A percentile compares a stretch with the other conserved stretches of the same genome.
Evolutionary conservation across 2,329 filamentous ascomycete genomes (phyloP).

Genomic region (Aspergillus pseudoglaucus): DNA sequence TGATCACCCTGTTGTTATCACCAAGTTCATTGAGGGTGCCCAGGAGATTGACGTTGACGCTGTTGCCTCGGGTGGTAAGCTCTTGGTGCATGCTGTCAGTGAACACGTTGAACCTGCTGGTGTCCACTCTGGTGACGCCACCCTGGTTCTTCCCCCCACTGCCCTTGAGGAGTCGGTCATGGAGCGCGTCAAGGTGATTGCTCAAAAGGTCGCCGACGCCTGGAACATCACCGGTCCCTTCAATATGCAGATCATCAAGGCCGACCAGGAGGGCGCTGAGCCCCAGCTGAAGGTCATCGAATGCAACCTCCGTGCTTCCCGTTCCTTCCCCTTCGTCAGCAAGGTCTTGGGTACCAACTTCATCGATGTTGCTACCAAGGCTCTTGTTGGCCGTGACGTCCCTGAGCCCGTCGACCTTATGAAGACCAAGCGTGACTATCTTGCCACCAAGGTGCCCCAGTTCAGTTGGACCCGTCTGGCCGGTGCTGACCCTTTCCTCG

Average conservation of each 20-base stretch:
- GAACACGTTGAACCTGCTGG: constrained; percentile 96
- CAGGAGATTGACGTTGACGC: constrained; percentile 95
- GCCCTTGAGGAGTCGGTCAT: constrained; percentile 71
- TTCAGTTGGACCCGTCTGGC: constrained; percentile 98
- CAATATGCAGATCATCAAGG: constrained; percentile 99
- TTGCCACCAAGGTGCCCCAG: constrained; percentile 96
- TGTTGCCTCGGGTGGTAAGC: constrained; percentile 77
- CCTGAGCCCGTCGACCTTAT: constrained; percentile 84
- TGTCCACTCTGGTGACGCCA: constrained; percentile 96
- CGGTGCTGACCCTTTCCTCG: constrained; percentile 93
- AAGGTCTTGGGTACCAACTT: constrained; percentile 97
- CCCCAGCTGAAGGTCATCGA: constrained; percentile 90
- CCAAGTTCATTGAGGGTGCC: constrained; percentile 94
- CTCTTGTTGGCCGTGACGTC: constrained; percentile 76
- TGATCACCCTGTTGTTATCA: constrained; percentile 96
- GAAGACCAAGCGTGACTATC: constrained; percentile 79
- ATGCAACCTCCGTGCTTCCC: constrained; percentile 94
- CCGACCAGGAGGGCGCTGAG: constrained; percentile 65
- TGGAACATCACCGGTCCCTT: constrained; percentile 97
- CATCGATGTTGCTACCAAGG: constrained; percentile 90
- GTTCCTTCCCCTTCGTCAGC: constrained; percentile 96
- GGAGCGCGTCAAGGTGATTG: constrained; percentile 88
- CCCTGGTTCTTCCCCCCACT: constrained; percentile 80
- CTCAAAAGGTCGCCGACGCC: constrained; percentile 89
- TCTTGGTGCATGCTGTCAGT: constrained; percentile 84